Evolutionary conservation across 371 early-diverging fungal species (phyloP), one percentile per base, ranked within the genome.

Genomic region (Phascolomyces articulosus): DNA sequence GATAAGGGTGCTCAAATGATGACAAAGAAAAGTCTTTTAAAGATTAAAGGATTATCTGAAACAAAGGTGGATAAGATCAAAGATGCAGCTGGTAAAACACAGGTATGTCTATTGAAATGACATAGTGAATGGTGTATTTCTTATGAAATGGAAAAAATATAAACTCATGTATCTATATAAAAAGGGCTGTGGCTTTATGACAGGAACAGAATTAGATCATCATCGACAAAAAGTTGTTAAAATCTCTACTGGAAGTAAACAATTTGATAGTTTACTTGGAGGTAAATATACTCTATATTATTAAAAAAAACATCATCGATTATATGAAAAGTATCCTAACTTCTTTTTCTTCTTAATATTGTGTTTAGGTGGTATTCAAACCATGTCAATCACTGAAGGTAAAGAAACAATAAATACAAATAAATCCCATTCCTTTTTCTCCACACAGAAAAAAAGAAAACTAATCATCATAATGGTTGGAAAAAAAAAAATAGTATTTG

Each of bases 181-280:
- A 8, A 13, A 80, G 80, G 66, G 65, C 0, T 71, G 68, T 62
- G 73, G 75, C 13, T 98, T 98, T 77, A 89, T 94, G 16, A 93
- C 98, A 2, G 99, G 96, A 0, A 84, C 91, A 24, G 93, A 95
- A 63, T 89, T 91, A 57, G 86, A 93, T 31, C 65, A 85, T 38
- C 90, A 91, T 61, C 86, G 99, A 69, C 72, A 81, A 61, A 91
- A 95, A 44, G 87, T 97, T 40, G 81, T 95, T 58, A 85, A 79
- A 34, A 88, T 98, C 13, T 88, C 91, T 1, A 98, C 98, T 1
- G 99, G 99, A 0, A 89, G 95, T 21, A 87, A 91, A 59, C 95
- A 95, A 64, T 79, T 99, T 24, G 98, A 98, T 72, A 82, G 86
- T 38, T 83, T 98, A 13, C 80, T 98, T 15, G 95, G 96, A 66